Percentiles rank a stretch among this genome's conserved stretches.
Evolutionary conservation across 257 asterid species (phyloP).

Genomic region (Solanum etuberosum): DNA sequence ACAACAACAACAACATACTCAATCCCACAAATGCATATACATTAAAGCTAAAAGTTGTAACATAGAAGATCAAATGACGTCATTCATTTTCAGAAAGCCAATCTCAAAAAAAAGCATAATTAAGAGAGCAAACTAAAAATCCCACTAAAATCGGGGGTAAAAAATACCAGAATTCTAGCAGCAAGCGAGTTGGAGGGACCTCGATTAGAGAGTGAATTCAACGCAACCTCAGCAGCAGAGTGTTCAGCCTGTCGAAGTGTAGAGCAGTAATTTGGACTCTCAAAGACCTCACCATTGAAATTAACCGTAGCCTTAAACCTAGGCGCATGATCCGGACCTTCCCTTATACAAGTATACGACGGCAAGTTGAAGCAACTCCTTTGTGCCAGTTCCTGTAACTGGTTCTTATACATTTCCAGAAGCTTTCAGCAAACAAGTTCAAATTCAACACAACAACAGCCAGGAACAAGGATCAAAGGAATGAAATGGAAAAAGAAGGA

Average conservation of each 20-base stretch:
- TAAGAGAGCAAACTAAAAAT: neutral
- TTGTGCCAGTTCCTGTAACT: conserved; percentile 34
- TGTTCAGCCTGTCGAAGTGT: conserved; percentile 37
- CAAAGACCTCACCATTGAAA: conserved; percentile 30
- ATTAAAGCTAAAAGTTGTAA: neutral
- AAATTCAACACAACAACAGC: neutral
- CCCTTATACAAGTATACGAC: conserved; percentile 23
- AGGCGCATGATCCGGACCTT: conserved; percentile 47
- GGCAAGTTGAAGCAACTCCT: conserved; percentile 40
- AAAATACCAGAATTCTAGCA: conserved; percentile 6
- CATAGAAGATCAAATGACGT: neutral
- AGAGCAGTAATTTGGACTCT: conserved; percentile 25
- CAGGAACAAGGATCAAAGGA: neutral
- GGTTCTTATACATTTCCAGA: conserved; percentile 30
- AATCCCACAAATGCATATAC: neutral
- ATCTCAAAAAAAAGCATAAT: neutral
- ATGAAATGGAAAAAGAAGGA: neutral
- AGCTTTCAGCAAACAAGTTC: neutral
- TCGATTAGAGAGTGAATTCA: conserved; percentile 26
- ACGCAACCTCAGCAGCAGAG: conserved; percentile 38
- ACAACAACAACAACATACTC: neutral
- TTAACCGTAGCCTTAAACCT: conserved; percentile 34
- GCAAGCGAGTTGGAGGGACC: conserved; percentile 30
- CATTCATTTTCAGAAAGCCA: neutral
- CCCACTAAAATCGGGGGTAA: neutral